These are phyloP conservation scores for Saccharomycopsis malanga DNA, from an alignment of 805 yeast genomes.

Conservation along the genomic window DNA sequence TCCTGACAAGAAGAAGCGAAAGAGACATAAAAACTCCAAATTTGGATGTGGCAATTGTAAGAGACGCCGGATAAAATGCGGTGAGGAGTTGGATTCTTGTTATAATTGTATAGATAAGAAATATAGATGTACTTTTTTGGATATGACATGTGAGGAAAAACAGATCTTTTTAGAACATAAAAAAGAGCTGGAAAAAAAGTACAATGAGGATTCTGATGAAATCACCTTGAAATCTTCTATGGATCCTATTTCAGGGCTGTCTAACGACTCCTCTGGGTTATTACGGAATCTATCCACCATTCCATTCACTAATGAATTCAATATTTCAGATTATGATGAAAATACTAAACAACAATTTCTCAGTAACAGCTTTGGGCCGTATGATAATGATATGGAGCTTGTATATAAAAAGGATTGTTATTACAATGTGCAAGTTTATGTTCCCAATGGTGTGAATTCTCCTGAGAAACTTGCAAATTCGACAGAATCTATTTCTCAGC, in stretches of 20 bases:
- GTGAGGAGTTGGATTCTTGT: conserved; percentile 18
- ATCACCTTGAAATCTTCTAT: background rate
- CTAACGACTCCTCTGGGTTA: background rate
- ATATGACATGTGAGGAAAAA: conserved; percentile 7
- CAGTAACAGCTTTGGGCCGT: background rate
- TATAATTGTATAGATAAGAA: conserved; percentile 15
- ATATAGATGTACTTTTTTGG: conserved; percentile 12
- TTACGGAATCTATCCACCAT: background rate
- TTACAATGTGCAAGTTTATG: background rate
- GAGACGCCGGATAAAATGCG: conserved; percentile 17
- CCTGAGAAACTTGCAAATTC: background rate
- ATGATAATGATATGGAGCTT: background rate
- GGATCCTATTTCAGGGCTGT: background rate
- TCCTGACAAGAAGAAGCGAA: background rate
- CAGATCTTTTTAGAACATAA: background rate
- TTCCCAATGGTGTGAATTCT: background rate
- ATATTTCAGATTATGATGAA: background rate
- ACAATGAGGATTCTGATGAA: background rate
- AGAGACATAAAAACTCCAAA: conserved; percentile 15
- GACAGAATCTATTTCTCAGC: background rate
- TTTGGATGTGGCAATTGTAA: conserved; percentile 17
- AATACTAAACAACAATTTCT: background rate
- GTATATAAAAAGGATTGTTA: background rate
- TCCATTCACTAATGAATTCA: background rate
- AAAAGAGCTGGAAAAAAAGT: background rate